phyloP scores from a whole-genome alignment of 768 basidiomycete genomes.

The Russula emetica region DNA sequence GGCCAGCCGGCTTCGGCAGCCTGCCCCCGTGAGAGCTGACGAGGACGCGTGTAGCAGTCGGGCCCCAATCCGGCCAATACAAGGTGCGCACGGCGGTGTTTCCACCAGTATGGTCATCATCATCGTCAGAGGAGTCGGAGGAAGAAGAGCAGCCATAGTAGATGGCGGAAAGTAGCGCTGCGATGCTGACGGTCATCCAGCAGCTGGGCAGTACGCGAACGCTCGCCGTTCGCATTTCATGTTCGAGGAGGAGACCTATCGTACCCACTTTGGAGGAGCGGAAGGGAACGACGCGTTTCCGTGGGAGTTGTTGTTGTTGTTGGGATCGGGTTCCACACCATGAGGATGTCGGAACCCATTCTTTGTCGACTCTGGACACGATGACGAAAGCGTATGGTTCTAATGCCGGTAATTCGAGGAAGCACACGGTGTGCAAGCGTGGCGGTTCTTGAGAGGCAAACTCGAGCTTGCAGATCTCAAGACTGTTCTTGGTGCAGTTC shows the following conservation, averaged over 20 bases:
- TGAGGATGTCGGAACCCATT: slow-evolving; percentile 11
- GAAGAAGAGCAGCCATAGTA: background rate
- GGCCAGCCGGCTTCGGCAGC: slow-evolving; percentile 5
- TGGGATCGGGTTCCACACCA: background rate
- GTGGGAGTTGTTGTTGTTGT: background rate
- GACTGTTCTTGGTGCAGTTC: background rate
- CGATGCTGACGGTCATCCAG: slow-evolving; percentile 17
- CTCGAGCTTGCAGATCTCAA: slow-evolving; percentile 14
- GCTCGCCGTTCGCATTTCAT: background rate
- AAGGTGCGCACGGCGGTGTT: background rate
- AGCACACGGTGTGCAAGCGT: slow-evolving; percentile 2
- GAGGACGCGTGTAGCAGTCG: slow-evolving; percentile 7
- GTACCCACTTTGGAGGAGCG: slow-evolving; percentile 12
- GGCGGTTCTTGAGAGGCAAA: background rate
- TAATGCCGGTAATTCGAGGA: slow-evolving; percentile 7
- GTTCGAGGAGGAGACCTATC: background rate
- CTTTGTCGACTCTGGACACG: background rate
- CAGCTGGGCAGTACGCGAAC: background rate
- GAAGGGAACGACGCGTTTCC: slow-evolving; percentile 12
- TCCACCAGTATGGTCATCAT: background rate
- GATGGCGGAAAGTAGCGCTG: background rate
- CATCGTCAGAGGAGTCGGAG: background rate
- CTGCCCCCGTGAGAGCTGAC: background rate
- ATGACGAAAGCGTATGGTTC: background rate
- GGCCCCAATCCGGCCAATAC: slow-evolving; percentile 17